phyloP scores from a whole-genome alignment of 1,284 basidiomycete species.

The Caloboletus firmus region DNA sequence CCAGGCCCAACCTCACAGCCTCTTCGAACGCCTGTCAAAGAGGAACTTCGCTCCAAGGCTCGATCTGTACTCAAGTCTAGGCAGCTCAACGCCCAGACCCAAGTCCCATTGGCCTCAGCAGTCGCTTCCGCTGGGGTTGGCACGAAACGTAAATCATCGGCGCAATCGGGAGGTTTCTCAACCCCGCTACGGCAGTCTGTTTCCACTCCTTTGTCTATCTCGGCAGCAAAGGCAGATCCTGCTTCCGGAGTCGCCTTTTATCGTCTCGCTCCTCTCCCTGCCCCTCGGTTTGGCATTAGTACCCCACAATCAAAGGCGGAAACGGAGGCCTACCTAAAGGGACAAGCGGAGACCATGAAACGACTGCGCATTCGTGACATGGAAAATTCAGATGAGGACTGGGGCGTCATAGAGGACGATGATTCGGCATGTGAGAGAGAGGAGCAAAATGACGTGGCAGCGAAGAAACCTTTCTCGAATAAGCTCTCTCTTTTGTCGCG shows the following conservation, averaged over 20 bases:
- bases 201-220: constrained; percentile 50
- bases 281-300: constrained; percentile 52
- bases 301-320: constrained; percentile 63
- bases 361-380: constrained; percentile 61
- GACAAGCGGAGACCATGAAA: constrained; percentile 66
- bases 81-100: constrained; percentile 33
- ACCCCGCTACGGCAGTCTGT: constrained; percentile 48
- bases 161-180: constrained; percentile 33
- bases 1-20: constrained; percentile 45
- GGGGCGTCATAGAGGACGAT: constrained; percentile 40
- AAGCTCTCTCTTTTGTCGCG: constrained; percentile 26
- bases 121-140: constrained; percentile 43
- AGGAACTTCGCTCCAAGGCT: constrained; percentile 36
- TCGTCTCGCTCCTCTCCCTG: constrained; percentile 62
- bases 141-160: constrained; percentile 62
- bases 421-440: constrained; percentile 53
- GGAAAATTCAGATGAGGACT: constrained; percentile 45
- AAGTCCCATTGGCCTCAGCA: constrained; percentile 12
- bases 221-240: constrained; percentile 39
- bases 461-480: constrained; percentile 26
- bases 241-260: constrained; percentile 47
- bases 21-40: constrained; percentile 56
- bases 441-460: constrained; percentile 38
- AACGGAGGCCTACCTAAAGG: constrained; percentile 58
- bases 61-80: constrained; percentile 35